Evolutionary conservation across 495 filamentous ascomycete species (phyloP).

Genomic region (Penicillium riverlandense): DNA sequence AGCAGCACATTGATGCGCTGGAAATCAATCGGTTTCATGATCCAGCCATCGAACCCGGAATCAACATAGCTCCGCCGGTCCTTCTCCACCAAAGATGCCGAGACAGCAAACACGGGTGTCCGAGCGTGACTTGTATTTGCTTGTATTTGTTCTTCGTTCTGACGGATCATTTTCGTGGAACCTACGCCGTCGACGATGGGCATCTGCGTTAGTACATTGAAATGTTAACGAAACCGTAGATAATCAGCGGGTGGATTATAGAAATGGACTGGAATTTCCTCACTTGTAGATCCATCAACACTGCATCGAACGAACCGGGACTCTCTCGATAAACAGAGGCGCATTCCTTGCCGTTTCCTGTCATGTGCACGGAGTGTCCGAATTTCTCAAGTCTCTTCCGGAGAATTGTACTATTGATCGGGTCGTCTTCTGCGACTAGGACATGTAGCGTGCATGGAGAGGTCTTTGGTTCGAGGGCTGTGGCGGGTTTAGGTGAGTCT

Average conservation of each 20-base stretch:
- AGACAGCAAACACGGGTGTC: slow-evolving; percentile 79
- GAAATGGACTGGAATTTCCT: slow-evolving; percentile 5
- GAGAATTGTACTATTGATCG: slow-evolving; percentile 78
- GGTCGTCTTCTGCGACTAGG: slow-evolving; percentile 83
- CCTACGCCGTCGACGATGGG: slow-evolving; percentile 80
- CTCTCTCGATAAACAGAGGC: slow-evolving; percentile 55
- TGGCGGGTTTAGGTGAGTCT: background rate
- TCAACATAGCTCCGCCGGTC: slow-evolving; percentile 60
- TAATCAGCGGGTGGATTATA: background rate
- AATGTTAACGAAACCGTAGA: background rate
- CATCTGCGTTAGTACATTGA: slow-evolving; percentile 50
- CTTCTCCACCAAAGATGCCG: slow-evolving; percentile 69
- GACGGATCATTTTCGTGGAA: slow-evolving; percentile 76
- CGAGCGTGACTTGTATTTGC: slow-evolving; percentile 18
- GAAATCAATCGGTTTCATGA: slow-evolving; percentile 76
- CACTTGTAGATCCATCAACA: slow-evolving; percentile 96
- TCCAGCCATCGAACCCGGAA: slow-evolving; percentile 82
- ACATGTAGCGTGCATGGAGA: slow-evolving; percentile 42
- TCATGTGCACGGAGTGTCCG: slow-evolving; percentile 63
- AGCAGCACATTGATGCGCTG: slow-evolving; percentile 57
- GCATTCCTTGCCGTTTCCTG: slow-evolving; percentile 80
- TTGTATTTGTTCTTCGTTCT: slow-evolving; percentile 47
- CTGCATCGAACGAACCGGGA: slow-evolving; percentile 56
- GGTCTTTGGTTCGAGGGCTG: background rate
- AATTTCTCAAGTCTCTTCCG: slow-evolving; percentile 72